Conservation (phyloP, 768 basidiomycete species). For the Boletellus emodensis region DNA sequence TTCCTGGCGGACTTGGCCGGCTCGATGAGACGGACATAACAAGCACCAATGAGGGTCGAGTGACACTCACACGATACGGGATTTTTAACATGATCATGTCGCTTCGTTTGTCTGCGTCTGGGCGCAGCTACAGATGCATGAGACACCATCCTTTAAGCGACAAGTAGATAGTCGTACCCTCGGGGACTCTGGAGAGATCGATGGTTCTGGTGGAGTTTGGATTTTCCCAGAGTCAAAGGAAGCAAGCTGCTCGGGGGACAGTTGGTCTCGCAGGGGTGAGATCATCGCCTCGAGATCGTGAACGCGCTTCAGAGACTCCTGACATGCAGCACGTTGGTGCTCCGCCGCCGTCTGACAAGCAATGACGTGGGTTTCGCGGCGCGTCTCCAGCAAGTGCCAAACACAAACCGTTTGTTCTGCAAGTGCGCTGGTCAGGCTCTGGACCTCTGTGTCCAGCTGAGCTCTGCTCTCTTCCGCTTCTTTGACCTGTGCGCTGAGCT, state of each 20-base stretch:
- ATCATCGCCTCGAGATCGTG: constrained; percentile 18
- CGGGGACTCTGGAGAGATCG: background rate
- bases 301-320: constrained; percentile 11
- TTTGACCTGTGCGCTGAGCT: constrained; percentile 9
- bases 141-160: background rate
- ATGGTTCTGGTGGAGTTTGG: background rate
- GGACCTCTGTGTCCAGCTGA: constrained; percentile 11
- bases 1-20: constrained; percentile 10
- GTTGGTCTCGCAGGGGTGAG: constrained; percentile 13
- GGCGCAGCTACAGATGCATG: constrained; percentile 6
- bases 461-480: constrained; percentile 5
- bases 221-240: constrained; percentile 6
- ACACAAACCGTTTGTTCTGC: constrained; percentile 22
- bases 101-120: constrained; percentile 13
- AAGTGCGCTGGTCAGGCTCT: constrained; percentile 14
- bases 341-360: constrained; percentile 12
- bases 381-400: background rate
- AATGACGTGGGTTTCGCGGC: background rate
- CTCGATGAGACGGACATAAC: constrained; percentile 1
- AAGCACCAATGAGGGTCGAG: background rate
- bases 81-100: constrained; percentile 23
- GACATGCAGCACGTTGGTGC: constrained; percentile 8
- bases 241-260: constrained; percentile 19
- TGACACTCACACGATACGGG: constrained; percentile 17
- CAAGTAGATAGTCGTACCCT: constrained; percentile 6